Base-by-base conservation (phyloP, 768 basidiomycete species). In the Pulveroboletus sp. region DNA sequence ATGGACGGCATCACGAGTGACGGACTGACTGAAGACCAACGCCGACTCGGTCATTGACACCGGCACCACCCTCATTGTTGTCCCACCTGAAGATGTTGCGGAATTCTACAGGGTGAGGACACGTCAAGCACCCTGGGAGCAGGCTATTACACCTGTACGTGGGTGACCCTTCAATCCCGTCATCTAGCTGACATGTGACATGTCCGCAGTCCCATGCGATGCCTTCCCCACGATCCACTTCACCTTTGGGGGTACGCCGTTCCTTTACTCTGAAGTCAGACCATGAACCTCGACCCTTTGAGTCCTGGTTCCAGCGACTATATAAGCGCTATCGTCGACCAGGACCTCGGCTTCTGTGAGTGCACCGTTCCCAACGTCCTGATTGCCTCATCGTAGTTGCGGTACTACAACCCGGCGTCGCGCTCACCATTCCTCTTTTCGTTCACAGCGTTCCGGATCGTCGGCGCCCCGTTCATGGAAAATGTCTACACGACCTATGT, bases 401-500 rank as follows among this genome's bases (percentile, higher is more conserved):
- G n/a, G n/a, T n/a, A n/a, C 6, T 5, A 30, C 34, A 42, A 20
- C 42, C 48, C n/a, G n/a, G n/a, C n/a, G n/a, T n/a, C n/a, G n/a
- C n/a, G n/a, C n/a, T n/a, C n/a, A n/a, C n/a, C n/a, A n/a, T n/a
- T n/a, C n/a, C n/a, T n/a, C n/a, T 63, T 16, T 16, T 11, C 37
- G 10, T 5, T 40, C 27, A 5, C 22, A 62, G 54, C 47, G 4
- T 47, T 50, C 30, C 60, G 61, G 58, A 27, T 51, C 0, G 2
- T 62, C 22, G 61, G 55, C 5, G 52, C 52, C 24, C 59, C 68
- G 14, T 75, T 78, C 68, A 55, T 77, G 38, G 65, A 61, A 50
- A 72, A 70, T 31, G 71, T 74, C 27, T 79, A 74, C 57, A 69
- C 74, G 4, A 59, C 52, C 1, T 76, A 76, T 50, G 71, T 73